Conservation (phyloP, 306 rosid species). For the Begonia loranthoides region DNA sequence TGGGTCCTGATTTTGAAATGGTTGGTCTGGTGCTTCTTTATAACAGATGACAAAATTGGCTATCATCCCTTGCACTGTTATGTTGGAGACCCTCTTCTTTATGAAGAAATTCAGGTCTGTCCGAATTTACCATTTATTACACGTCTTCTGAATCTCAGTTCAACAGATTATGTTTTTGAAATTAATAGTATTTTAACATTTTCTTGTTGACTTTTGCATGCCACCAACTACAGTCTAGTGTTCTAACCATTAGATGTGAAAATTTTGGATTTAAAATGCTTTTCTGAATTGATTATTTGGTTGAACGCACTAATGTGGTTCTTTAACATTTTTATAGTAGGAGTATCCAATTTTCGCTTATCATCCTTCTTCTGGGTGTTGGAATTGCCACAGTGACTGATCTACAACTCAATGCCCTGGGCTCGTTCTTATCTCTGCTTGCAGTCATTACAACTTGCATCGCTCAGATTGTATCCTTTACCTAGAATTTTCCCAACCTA, state of each 20-base stretch:
- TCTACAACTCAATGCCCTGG: slow-evolving; percentile 80
- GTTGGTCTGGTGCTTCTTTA: not conserved
- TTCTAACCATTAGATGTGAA: no score
- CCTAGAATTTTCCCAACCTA: no score
- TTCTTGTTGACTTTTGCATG: no score
- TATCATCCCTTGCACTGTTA: slow-evolving; percentile 94
- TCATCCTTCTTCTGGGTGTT: slow-evolving; percentile 74
- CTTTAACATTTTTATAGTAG: slow-evolving; percentile 40
- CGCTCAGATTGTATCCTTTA: slow-evolving; percentile 97
- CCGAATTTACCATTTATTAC: not conserved
- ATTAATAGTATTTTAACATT: no score
- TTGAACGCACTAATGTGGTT: no score
- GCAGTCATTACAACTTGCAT: slow-evolving; percentile 87
- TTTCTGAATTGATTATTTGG: not conserved
- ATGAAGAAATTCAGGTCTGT: slow-evolving; percentile 83
- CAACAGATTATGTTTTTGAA: no score
- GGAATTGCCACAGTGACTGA: slow-evolving; percentile 95
- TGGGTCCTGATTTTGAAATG: not conserved
- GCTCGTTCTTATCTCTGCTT: slow-evolving; percentile 70
- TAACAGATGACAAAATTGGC: slow-evolving; percentile 97
- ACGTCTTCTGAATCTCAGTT: no score
- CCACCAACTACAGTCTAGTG: no score
- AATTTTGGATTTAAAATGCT: not conserved
- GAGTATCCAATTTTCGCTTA: slow-evolving; percentile 67
- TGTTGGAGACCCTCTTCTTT: slow-evolving; percentile 88